phyloP scores from a whole-genome alignment of 176 grass and related monocot species.

The Carex scoparia region DNA sequence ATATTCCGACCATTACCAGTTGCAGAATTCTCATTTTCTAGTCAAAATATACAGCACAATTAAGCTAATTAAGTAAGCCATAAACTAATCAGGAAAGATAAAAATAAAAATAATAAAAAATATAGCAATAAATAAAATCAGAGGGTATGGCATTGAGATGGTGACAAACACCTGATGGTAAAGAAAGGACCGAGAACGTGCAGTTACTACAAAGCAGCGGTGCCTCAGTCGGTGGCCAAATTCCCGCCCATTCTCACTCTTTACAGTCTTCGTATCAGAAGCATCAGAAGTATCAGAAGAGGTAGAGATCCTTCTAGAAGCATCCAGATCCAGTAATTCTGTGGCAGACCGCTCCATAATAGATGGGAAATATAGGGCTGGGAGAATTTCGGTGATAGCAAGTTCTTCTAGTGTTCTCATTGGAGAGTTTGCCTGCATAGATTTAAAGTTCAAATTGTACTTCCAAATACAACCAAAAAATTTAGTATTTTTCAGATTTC shows the following conservation, averaged over 20 bases:
- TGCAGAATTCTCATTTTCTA: too few relatives aligned
- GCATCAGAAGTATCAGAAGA: conserved; percentile 25
- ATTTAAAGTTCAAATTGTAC: conserved; percentile 14
- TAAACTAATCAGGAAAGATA: too few relatives aligned
- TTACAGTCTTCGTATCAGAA: conserved; percentile 30
- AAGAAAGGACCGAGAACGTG: conserved; percentile 82
- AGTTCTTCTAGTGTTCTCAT: conserved; percentile 87
- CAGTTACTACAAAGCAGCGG: conserved; percentile 81
- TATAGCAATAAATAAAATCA: conserved; percentile 3
- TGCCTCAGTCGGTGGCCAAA: conserved; percentile 75
- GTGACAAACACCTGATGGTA: conserved; percentile 71
- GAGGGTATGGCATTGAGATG: background rate
- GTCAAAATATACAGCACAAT: too few relatives aligned
- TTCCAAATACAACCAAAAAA: conserved; percentile 5
- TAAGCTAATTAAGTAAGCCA: too few relatives aligned
- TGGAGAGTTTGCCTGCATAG: conserved; percentile 83
- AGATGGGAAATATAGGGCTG: conserved; percentile 82
- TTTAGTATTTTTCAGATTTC: conserved; percentile 2
- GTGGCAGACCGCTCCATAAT: conserved; percentile 51
- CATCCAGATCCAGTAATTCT: conserved; percentile 49
- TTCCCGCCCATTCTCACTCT: conserved; percentile 22
- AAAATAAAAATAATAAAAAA: background rate
- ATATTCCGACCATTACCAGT: too few relatives aligned
- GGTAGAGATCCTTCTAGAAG: conserved; percentile 40
- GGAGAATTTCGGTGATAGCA: conserved; percentile 76